Percentiles rank a stretch among this genome's conserved stretches.
phyloP scores from a whole-genome alignment of 1,284 basidiomycete genomes.

The Rhodotorula sp. region DNA sequence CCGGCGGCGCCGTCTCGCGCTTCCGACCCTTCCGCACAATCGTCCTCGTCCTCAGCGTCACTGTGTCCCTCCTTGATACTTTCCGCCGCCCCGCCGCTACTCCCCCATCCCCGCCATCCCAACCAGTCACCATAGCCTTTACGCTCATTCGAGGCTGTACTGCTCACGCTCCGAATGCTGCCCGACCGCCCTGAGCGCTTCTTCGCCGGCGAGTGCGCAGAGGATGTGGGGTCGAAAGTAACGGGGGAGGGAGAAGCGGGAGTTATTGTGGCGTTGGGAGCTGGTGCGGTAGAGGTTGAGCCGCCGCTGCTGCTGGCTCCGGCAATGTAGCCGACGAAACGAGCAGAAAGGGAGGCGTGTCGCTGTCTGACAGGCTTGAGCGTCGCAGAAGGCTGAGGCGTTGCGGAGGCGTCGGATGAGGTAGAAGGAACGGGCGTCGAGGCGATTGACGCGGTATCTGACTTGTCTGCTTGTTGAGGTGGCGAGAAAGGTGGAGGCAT shows the following conservation, averaged over 20 bases:
- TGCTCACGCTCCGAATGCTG: constrained; percentile 26
- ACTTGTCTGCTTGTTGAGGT: neutral
- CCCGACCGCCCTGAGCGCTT: constrained; percentile 16
- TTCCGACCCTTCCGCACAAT: neutral
- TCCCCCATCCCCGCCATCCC: constrained; percentile 27
- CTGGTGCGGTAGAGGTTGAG: neutral
- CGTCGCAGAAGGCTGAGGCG: neutral
- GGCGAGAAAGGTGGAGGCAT: neutral
- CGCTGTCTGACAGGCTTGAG: constrained; percentile 10
- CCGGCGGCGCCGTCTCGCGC: neutral
- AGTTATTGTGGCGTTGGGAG: neutral
- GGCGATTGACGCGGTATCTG: constrained; percentile 1
- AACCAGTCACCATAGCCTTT: constrained; percentile 35
- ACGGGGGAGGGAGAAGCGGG: neutral
- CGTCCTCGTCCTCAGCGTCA: neutral
- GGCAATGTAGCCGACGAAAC: constrained; percentile 30
- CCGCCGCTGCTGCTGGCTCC: neutral
- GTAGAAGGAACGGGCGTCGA: neutral
- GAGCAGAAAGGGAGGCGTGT: constrained; percentile 36
- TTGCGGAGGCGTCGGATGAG: neutral
- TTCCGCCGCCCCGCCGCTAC: neutral
- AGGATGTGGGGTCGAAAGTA: neutral
- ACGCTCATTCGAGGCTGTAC: neutral
- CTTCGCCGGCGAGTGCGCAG: neutral
- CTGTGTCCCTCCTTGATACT: constrained; percentile 1